A percentile compares a stretch with the other conserved stretches of the same genome.
Conservation (phyloP, 345 rosid genomes). For the Eucalyptus marginata region DNA sequence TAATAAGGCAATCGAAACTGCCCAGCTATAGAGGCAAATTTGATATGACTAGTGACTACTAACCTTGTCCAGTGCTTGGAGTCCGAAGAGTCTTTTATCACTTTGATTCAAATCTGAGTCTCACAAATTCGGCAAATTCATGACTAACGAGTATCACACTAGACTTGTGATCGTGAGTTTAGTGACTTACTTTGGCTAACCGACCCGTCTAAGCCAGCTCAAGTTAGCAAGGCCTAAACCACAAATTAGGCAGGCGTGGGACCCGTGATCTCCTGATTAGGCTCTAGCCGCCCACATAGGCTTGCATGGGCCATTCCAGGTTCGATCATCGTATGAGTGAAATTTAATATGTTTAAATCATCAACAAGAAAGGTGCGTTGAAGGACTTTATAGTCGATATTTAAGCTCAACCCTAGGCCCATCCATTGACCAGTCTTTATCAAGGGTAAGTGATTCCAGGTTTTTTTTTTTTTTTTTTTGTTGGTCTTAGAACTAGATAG, state of each 20-base stretch:
- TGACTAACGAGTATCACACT: too few species aligned
- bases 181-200: too few species aligned
- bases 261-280: fast-evolving
- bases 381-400: neutral
- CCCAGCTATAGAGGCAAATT: neutral
- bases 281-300: neutral
- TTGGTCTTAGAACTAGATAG: too few species aligned
- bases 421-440: fast-evolving
- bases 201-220: fast-evolving
- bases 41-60: neutral
- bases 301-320: neutral
- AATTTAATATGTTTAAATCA: neutral
- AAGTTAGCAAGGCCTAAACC: neutral
- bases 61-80: neutral
- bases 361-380: fast-evolving
- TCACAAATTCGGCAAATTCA: too few species aligned
- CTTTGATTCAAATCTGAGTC: neutral
- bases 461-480: too few species aligned
- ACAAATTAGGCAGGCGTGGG: neutral
- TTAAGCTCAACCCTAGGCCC: too few species aligned
- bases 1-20: neutral
- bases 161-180: too few species aligned
- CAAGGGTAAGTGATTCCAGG: too few species aligned
- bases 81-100: neutral
- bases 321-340: neutral